Conservation (phyloP, 1,139 yeast species). For the Yamadazyma diospyri region DNA sequence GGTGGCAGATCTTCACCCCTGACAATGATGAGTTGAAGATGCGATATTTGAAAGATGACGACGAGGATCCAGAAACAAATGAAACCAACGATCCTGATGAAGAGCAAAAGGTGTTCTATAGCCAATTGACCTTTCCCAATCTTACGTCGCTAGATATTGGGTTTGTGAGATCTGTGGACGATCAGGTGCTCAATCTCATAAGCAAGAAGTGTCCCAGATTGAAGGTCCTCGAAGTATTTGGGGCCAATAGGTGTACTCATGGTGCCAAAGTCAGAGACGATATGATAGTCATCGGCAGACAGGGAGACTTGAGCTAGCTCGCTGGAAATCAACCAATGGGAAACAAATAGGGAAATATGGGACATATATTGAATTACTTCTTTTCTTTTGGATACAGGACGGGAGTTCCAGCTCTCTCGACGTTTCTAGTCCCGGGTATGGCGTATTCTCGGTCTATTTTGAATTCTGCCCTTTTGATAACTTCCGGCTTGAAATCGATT, state of each 20-base stretch:
- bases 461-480: slow-evolving; percentile 43
- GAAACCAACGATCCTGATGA: slow-evolving; percentile 9
- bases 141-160: slow-evolving; percentile 69
- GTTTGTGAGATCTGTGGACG: slow-evolving; percentile 72
- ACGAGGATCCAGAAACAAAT: slow-evolving; percentile 12
- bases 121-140: slow-evolving; percentile 39
- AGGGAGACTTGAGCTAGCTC: slow-evolving; percentile 52
- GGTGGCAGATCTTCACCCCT: slow-evolving; percentile 40
- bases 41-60: slow-evolving; percentile 5
- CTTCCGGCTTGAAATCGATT: slow-evolving; percentile 50
- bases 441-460: slow-evolving; percentile 22
- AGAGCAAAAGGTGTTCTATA: slow-evolving; percentile 14
- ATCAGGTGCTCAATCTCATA: slow-evolving; percentile 52
- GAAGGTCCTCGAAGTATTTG: slow-evolving; percentile 71
- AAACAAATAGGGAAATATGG: not conserved
- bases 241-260: slow-evolving; percentile 65
- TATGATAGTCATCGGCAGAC: slow-evolving; percentile 70
- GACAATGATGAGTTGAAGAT: slow-evolving; percentile 16
- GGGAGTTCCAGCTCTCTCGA: slow-evolving; percentile 52
- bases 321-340: slow-evolving; percentile 6
- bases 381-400: slow-evolving; percentile 24
- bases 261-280: slow-evolving; percentile 51
- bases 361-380: not conserved
- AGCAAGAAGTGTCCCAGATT: slow-evolving; percentile 58
- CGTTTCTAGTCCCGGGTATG: slow-evolving; percentile 59